Percentiles rank a stretch among this genome's conserved stretches.
Conservation (phyloP, 1,284 basidiomycete species). For the Moniliella sp. region DNA sequence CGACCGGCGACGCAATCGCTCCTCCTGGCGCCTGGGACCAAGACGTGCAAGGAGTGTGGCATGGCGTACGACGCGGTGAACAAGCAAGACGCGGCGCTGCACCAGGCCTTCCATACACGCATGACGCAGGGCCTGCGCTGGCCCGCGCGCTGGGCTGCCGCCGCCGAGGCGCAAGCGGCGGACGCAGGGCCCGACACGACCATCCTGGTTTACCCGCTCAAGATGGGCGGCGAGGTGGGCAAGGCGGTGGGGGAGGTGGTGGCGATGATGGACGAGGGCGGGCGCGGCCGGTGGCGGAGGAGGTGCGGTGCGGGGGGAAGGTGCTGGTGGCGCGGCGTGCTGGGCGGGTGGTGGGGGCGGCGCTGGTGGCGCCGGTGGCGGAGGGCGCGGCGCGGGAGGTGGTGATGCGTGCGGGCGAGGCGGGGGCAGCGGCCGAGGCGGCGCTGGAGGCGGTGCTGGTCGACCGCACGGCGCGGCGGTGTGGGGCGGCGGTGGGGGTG, state of each 20-base stretch:
- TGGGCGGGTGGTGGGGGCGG: neutral
- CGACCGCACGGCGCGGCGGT: too few species aligned
- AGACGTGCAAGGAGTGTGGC: slow-evolving; percentile 11
- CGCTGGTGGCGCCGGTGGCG: neutral
- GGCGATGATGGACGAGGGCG: slow-evolving; percentile 12
- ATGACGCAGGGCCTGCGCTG: slow-evolving; percentile 15
- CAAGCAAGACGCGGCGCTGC: slow-evolving; percentile 13
- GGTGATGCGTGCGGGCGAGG: neutral
- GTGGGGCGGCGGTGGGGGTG: slow-evolving; percentile 7
- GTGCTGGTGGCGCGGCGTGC: neutral
- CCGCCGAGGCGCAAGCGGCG: slow-evolving; percentile 1
- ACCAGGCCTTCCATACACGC: slow-evolving; percentile 14
- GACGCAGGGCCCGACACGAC: neutral
- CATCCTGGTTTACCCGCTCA: neutral
- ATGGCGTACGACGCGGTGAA: slow-evolving; percentile 23
- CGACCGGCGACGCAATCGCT: too few species aligned
- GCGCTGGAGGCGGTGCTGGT: neutral
- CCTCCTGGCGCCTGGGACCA: too few species aligned
- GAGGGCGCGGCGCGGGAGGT: neutral
- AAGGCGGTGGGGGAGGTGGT: slow-evolving; percentile 11
- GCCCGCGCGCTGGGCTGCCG: slow-evolving; percentile 8
- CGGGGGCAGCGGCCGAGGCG: neutral
- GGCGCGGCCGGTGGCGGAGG: slow-evolving; percentile 2
- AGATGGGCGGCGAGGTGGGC: too few species aligned
- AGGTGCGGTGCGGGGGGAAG: slow-evolving; percentile 3